Evolutionary conservation across 2,329 filamentous ascomycete genomes (phyloP).

Genomic region (Cytospora schulzeri): DNA sequence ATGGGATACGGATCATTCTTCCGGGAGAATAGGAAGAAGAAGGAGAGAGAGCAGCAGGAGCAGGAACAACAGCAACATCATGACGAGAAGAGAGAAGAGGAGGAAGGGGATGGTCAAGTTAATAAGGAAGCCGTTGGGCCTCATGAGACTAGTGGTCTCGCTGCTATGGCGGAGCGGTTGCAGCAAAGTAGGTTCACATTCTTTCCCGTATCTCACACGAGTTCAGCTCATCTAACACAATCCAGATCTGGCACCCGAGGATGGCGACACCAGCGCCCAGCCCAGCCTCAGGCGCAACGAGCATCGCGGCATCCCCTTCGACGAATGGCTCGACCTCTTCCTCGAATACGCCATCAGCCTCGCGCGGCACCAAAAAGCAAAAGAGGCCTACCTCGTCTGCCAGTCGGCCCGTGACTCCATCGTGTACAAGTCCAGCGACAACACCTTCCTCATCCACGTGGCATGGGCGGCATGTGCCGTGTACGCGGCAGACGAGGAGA

Average conservation of each 20-base stretch:
- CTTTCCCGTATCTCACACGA: neutral
- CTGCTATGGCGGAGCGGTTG: slow-evolving; percentile 58
- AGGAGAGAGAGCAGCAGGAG: slow-evolving; percentile 2
- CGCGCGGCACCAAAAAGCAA: slow-evolving; percentile 65
- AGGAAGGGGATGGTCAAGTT: slow-evolving; percentile 19
- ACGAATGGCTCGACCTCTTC: slow-evolving; percentile 87
- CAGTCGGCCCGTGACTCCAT: slow-evolving; percentile 78
- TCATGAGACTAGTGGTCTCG: slow-evolving; percentile 46
- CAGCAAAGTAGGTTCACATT: slow-evolving; percentile 50
- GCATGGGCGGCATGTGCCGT: slow-evolving; percentile 81
- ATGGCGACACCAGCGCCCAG: slow-evolving; percentile 36
- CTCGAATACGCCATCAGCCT: slow-evolving; percentile 81
- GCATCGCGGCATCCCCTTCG: slow-evolving; percentile 74
- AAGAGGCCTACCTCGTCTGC: slow-evolving; percentile 78
- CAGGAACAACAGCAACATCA: slow-evolving; percentile 20
- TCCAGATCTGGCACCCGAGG: slow-evolving; percentile 40
- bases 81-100: slow-evolving; percentile 21
- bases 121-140: slow-evolving; percentile 10
- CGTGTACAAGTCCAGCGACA: slow-evolving; percentile 72
- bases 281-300: slow-evolving; percentile 36
- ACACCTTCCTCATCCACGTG: slow-evolving; percentile 72
- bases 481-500: slow-evolving; percentile 76
- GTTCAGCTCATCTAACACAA: slow-evolving; percentile 7
- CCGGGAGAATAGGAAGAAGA: slow-evolving; percentile 37
- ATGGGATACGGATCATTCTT: slow-evolving; percentile 46